Evolutionary conservation across 164 flowering plant species (phyloP), one percentile per base, ranked within the genome.

Genomic region (Dillenia turbinata): DNA sequence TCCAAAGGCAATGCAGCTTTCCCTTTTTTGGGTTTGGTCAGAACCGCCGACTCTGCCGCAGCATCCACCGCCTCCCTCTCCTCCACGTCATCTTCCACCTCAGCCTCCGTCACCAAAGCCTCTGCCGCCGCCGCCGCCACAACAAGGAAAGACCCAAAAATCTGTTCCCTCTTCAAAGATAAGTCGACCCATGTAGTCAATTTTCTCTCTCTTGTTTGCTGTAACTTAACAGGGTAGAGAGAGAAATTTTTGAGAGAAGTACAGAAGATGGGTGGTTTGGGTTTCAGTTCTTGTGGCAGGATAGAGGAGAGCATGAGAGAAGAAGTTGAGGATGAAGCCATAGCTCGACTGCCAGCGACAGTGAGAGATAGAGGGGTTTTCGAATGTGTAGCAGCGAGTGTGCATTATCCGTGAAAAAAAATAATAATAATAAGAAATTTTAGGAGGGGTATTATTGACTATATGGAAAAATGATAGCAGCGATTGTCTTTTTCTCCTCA

Each of bases 1-100:
- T 90, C 89, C 46, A 87, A 70, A 5, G 74, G 85, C 75, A 94
- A 78, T 9, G 92, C 93, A 13, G 96, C 95, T 67, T 94, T 93
- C 59, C 97, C 98, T 64, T 68, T 89, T 85, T 86, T 94, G 10
- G 86, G 91, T 71, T 86, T 89, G 0, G 82, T 12, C 0, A 73
- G 60, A 17, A 80, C 57, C 10, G 60, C 24, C 1, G 75, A 3
- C 9, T 57, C 62, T 15, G 74, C 47, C 5, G 59, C 76, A 0
- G 50, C 78, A 1, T 46, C 77, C 17, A 56, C 73, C 12, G 53
- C 76, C 0, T 52, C 73, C 15, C 61, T 83, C 24, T 55, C 71
- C 49, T 57, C 68, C 11, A 67, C 78, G 11, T 67, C 78, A 8
- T 58, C 80, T 5, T 69, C 75, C 54, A 60, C 74, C 47, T 70